These are phyloP conservation scores for Ceratobasidium sp. DNA, from an alignment of 1,284 basidiomycete species.

Conservation along the genomic window DNA sequence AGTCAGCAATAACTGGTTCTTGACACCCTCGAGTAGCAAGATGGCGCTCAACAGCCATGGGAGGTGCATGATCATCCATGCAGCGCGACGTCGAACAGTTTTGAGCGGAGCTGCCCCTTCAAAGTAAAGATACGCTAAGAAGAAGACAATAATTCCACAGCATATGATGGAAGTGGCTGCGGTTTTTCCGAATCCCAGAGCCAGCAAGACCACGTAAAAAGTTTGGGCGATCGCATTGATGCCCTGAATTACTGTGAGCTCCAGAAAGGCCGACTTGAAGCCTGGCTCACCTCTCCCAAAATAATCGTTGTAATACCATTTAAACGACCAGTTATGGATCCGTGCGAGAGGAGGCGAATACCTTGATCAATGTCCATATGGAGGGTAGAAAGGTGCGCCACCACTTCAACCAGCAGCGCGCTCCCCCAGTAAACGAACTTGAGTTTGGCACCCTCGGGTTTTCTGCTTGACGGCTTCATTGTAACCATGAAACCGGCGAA, in stretches of 20 bases:
- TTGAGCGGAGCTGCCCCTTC: conserved; percentile 32
- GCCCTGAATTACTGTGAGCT: background rate
- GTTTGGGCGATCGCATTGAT: conserved; percentile 32
- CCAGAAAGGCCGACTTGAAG: background rate
- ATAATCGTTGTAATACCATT: conserved; percentile 19
- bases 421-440: conserved; percentile 14
- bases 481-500: conserved; percentile 1
- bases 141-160: conserved; percentile 23
- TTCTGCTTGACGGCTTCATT: background rate
- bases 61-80: conserved; percentile 22
- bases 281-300: conserved; percentile 18
- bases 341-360: conserved; percentile 12
- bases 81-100: conserved; percentile 23
- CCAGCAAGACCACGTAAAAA: conserved; percentile 7
- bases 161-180: background rate
- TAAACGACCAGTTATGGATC: conserved; percentile 14
- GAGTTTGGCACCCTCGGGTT: conserved; percentile 3
- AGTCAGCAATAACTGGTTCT: conserved; percentile 31
- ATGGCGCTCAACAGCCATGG: conserved; percentile 28
- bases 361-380: conserved; percentile 26
- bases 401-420: conserved; percentile 7
- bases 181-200: conserved; percentile 4
- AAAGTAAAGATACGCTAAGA: conserved; percentile 30
- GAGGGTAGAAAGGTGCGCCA: conserved; percentile 23
- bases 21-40: conserved; percentile 32